Percentiles rank a stretch among this genome's conserved stretches.
Conservation (phyloP, 257 asterid species). For the Vinca minor region DNA sequence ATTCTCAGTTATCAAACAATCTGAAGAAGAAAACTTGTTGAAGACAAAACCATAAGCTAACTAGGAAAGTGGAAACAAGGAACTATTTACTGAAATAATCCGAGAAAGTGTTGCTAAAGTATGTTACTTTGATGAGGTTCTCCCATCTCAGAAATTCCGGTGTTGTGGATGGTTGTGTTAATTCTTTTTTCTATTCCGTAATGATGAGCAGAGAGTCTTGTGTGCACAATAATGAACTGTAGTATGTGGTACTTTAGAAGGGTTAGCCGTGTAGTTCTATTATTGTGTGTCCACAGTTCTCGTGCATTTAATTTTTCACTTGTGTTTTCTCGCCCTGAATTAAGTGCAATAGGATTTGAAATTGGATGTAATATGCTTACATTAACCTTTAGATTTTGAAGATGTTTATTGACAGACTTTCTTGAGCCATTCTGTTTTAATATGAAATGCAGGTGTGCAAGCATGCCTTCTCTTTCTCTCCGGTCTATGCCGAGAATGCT, state of each 20-base stretch:
- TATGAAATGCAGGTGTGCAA: slow-evolving; percentile 68
- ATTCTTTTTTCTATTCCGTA: background rate
- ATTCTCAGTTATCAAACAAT: background rate
- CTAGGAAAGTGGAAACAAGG: background rate
- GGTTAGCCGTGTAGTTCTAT: background rate
- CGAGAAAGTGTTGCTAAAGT: background rate
- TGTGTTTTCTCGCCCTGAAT: background rate
- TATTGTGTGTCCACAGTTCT: background rate
- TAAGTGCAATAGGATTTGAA: background rate
- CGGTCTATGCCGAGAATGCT: slow-evolving; percentile 91
- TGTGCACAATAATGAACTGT: background rate
- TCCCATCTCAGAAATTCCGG: background rate
- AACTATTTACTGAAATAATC: background rate
- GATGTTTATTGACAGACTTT: background rate
- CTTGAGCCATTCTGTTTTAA: background rate
- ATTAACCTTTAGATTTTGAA: background rate
- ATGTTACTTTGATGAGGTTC: background rate
- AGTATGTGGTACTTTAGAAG: background rate
- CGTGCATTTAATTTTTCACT: background rate
- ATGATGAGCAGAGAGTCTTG: background rate
- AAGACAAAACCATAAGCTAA: background rate
- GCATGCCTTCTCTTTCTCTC: slow-evolving; percentile 92
- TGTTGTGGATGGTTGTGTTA: background rate
- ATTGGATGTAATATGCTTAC: too few species aligned
- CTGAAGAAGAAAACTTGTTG: background rate